These are phyloP conservation scores for Backusella mclennaniae DNA, from an alignment of 192 early-diverging fungal genomes.

Conservation along the genomic window DNA sequence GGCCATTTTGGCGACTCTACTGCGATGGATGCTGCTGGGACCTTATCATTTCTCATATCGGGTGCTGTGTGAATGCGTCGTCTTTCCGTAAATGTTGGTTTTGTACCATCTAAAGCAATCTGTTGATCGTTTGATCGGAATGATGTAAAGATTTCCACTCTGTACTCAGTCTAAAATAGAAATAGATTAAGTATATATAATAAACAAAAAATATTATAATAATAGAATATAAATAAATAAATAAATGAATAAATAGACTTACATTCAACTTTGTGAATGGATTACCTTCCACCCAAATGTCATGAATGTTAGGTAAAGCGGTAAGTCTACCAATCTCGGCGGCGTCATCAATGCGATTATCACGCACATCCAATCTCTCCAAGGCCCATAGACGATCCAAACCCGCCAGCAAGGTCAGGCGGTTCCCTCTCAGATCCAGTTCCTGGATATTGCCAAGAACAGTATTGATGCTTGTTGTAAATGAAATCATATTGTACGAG, in stretches of 20 bases:
- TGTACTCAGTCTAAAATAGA: slow-evolving; percentile 42
- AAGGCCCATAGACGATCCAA: slow-evolving; percentile 55
- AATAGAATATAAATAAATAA: neutral
- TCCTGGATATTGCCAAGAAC: slow-evolving; percentile 51
- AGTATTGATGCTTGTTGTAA: slow-evolving; percentile 44
- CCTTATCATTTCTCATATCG: neutral
- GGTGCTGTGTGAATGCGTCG: slow-evolving; percentile 25
- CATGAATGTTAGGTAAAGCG: slow-evolving; percentile 44
- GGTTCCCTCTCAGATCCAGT: slow-evolving; percentile 50
- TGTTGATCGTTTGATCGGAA: slow-evolving; percentile 43
- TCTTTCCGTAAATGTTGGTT: slow-evolving; percentile 47
- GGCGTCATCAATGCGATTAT: slow-evolving; percentile 52
- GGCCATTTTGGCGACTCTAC: neutral
- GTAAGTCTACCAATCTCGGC: slow-evolving; percentile 51
- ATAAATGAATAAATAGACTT: slow-evolving; percentile 8
- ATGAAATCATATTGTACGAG: slow-evolving; percentile 56
- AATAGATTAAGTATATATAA: neutral
- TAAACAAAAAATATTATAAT: too few species aligned
- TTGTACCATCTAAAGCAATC: slow-evolving; percentile 48
- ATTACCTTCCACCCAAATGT: slow-evolving; percentile 54
- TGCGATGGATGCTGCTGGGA: neutral
- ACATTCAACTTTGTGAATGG: slow-evolving; percentile 52
- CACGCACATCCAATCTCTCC: slow-evolving; percentile 54
- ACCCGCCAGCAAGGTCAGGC: slow-evolving; percentile 48
- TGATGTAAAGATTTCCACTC: slow-evolving; percentile 46